Conservation (phyloP, 1,139 yeast species). For the Geotrichum carabidarum region DNA sequence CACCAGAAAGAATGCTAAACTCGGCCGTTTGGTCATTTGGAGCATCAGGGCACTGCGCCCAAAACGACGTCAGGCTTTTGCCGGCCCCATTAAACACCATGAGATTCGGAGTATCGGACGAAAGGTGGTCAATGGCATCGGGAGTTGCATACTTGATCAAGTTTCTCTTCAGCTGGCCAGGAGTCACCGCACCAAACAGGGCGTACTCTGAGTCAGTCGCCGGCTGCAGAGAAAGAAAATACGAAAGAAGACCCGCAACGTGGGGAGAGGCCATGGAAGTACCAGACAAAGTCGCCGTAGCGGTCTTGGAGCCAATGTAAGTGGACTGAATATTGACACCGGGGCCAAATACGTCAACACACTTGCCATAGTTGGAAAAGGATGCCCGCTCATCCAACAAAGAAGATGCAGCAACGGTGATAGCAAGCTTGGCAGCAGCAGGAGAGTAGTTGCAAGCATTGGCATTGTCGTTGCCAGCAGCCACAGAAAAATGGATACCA, state of each 20-base stretch:
- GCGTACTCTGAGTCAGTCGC: constrained; percentile 69
- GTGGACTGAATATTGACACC: constrained; percentile 50
- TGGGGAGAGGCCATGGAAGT: constrained; percentile 99
- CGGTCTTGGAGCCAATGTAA: constrained; percentile 77
- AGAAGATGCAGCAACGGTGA: constrained; percentile 58
- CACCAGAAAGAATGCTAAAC: constrained; percentile 27
- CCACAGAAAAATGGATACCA: constrained; percentile 59
- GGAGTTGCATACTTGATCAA: constrained; percentile 75
- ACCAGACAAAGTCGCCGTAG: constrained; percentile 90
- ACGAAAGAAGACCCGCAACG: constrained; percentile 78
- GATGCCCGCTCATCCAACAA: constrained; percentile 49
- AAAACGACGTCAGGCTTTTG: constrained; percentile 66
- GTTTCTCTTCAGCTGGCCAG: constrained; percentile 84
- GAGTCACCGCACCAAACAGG: constrained; percentile 58
- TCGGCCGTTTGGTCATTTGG: constrained; percentile 21
- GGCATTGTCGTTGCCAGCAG: constrained; percentile 63
- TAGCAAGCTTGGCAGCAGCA: constrained; percentile 53
- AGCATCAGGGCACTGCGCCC: constrained; percentile 38
- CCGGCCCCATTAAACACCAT: constrained; percentile 94
- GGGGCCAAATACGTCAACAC: constrained; percentile 62
- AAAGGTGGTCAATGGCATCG: constrained; percentile 62
- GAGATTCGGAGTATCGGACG: constrained; percentile 79
- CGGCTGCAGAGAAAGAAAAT: constrained; percentile 89
- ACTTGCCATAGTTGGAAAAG: constrained; percentile 61
- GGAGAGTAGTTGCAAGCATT: constrained; percentile 62